Conservation (phyloP, 352 stramenopile species). For the Pythium rishiriense region DNA sequence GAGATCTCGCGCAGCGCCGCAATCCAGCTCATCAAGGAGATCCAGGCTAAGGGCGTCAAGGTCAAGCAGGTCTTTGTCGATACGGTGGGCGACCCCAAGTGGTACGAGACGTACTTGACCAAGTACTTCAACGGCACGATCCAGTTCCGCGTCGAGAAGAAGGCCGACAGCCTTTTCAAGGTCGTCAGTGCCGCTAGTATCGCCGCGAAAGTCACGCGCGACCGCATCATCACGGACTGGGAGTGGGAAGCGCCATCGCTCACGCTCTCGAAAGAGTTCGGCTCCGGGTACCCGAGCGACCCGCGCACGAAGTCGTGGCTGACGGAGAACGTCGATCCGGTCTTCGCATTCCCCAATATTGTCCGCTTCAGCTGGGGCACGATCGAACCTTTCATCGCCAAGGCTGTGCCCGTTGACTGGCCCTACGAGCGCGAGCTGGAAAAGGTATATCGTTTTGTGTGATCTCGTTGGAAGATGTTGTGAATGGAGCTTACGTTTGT, state of each 20-base stretch:
- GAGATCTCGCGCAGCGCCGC: constrained; percentile 92
- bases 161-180: constrained; percentile 96
- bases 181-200: constrained; percentile 93
- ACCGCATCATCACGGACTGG: constrained; percentile 89
- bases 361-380: constrained; percentile 86
- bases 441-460: constrained; percentile 16
- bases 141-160: constrained; percentile 95
- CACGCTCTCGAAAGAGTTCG: constrained; percentile 72
- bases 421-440: constrained; percentile 36
- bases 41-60: constrained; percentile 84
- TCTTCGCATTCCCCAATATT: constrained; percentile 85
- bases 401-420: constrained; percentile 34
- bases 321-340: constrained; percentile 67
- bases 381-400: constrained; percentile 35
- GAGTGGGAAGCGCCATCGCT: constrained; percentile 80
- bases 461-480: background rate
- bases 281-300: constrained; percentile 92
- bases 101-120: constrained; percentile 92
- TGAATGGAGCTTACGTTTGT: background rate
- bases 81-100: constrained; percentile 91
- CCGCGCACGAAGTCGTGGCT: constrained; percentile 91
- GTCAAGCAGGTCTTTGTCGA: constrained; percentile 93
- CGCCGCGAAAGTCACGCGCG: constrained; percentile 92
- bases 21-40: constrained; percentile 92
- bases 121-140: constrained; percentile 89